A percentile compares a stretch with the other conserved stretches of the same genome.
Conservation (phyloP, 2,329 filamentous ascomycete species). For the Fusarium liriodendri region DNA sequence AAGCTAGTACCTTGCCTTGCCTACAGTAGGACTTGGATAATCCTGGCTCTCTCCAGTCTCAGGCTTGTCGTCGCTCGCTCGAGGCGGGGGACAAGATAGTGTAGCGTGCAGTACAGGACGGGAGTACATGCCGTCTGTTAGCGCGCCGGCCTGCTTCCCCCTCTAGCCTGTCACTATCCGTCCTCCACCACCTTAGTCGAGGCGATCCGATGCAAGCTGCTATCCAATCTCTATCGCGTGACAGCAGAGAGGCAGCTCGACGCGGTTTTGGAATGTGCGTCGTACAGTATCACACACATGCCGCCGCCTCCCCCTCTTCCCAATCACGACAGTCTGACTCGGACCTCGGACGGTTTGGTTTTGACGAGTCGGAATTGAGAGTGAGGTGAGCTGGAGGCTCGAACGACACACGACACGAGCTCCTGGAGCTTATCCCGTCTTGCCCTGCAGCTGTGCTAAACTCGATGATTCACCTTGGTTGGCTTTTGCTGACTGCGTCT, state of each 20-base stretch:
- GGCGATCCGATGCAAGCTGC: constrained; percentile 1
- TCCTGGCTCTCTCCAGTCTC: constrained; percentile 8
- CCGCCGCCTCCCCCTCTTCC: neutral
- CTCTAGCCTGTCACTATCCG: neutral
- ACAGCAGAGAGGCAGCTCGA: neutral
- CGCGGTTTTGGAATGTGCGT: neutral
- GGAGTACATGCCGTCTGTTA: constrained; percentile 3
- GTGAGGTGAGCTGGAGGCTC: constrained; percentile 15
- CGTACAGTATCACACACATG: constrained; percentile 12
- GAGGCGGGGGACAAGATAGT: neutral
- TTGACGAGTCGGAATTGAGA: neutral
- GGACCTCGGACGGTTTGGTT: constrained; percentile 5
- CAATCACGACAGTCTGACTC: constrained; percentile 20
- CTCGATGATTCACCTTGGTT: neutral
- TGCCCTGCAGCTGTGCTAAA: neutral
- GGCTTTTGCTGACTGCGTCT: neutral
- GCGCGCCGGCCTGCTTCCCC: neutral
- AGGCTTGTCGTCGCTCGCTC: neutral
- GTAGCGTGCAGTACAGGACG: neutral
- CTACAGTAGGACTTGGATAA: constrained; percentile 19
- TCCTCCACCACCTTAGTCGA: neutral
- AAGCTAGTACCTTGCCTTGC: constrained; percentile 12
- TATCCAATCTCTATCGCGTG: constrained; percentile 10
- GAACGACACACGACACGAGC: neutral
- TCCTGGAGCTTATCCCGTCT: neutral